Evolutionary conservation across 2,329 filamentous ascomycete genomes (phyloP), one percentile per base, ranked within the genome.

Genomic region (Talaromyces pinophilus): DNA sequence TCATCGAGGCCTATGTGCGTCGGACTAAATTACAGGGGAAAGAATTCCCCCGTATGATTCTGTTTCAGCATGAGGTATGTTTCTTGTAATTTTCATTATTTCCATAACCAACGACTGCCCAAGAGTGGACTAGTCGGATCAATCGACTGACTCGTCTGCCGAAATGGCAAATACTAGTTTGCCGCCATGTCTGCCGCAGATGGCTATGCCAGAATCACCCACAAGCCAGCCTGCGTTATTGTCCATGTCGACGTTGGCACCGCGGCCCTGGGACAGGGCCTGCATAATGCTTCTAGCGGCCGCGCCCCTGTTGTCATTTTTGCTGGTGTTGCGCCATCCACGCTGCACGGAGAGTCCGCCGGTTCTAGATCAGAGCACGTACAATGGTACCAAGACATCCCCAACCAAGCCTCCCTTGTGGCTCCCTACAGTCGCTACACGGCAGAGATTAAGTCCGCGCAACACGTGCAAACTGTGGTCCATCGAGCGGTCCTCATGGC

Each of bases 401-500:
- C 89, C 0, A 90, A 93, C 72, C 91, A 93, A 75, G 90, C 88
- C 72, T 84, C 87, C 68, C 92, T 96, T 69, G 81, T 96, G 1
- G 82, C 86, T 0, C 92, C 95, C 79, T 96, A 96, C 78, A 95
- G 92, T 77, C 85, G 92, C 22, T 96, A 93, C 73, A 82, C 88
- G 0, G 91, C 84, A 3, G 92, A 96, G 80, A 88, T 96, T 77
- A 93, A 92, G 81, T 90, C 89, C 4, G 91, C 91, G 10, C 85
- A 85, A 71, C 96, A 95, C 72, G 87, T 95, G 68, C 94, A 95
- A 82, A 91, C 94, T 78, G 88, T 95, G 81, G 90, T 96, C 64
- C 92, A 92, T 74, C 88, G 92, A 5, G 92, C 92, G 0, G 77
- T 95, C 66, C 90, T 91, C 69, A 94, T 95, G 74, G 90, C 92